Base-by-base conservation (phyloP, 495 filamentous ascomycete genomes). In the Patellaria atrata region DNA sequence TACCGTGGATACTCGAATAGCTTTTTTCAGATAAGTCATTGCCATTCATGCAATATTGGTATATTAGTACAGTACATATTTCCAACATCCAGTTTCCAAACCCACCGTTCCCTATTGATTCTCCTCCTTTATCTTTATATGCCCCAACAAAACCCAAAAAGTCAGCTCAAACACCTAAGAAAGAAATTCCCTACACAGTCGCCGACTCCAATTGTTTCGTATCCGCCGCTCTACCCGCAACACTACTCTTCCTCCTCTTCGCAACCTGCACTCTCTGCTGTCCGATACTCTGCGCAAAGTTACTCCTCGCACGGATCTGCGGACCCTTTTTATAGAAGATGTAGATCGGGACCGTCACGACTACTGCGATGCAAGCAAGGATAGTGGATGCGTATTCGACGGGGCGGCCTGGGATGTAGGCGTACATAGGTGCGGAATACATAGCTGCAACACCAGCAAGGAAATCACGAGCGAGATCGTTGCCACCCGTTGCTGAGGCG, bases 261-360 rank as follows among this genome's bases (percentile, higher is more conserved):
- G 22, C 33, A 29, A 14, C 17, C 33, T 24, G 14, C 40, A 38
- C 33, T 24, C 40, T 36, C 27, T 11, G 25, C 20, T 36, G 26
- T 8, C 43, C 42, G 26, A 52, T 14, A 16, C 22, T 34, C 24
- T 60, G 53, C 12, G 64, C 63, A 37, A 68, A 65, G 37, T 66
- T 65, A 32, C 59, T 64, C 48, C 46, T 58, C 22, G 42, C 49
- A 14, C 64, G 43, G 19, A 67, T 62, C 16, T 48, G 36, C n/a
- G 64, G 60, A 0, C 64, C 64, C 35, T 65, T 64, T 51, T 54
- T 59, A 41, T 66, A 68, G 33, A 67, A 63, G 6, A 66, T 52
- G 41, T 62, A 68, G 30, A 67, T 60, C 4, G 64, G 61, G 19
- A 59, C 57, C 5, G 59, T 52, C 5, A 67, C 56, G 14, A 65